These are phyloP conservation scores for Mortierella polycephala DNA, from an alignment of 371 early-diverging fungal genomes.

Conservation along the genomic window DNA sequence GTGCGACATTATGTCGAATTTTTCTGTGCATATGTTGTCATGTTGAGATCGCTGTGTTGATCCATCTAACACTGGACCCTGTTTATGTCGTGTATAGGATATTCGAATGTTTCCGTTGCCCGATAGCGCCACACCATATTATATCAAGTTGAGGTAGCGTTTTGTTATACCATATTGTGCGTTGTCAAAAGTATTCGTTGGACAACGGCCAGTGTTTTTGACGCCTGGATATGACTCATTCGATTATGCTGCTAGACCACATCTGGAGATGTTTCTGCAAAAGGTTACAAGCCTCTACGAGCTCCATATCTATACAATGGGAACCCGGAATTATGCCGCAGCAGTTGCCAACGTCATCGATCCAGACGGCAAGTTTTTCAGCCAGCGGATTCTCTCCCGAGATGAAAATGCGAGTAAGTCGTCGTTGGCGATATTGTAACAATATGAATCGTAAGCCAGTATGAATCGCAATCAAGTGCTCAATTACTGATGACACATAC, in stretches of 20 bases:
- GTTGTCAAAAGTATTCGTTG: too few relatives aligned
- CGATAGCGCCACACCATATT: conserved; percentile 75
- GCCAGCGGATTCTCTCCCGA: conserved; percentile 93
- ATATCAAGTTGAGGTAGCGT: conserved; percentile 80
- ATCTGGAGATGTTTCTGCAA: conserved; percentile 83
- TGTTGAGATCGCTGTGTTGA: not conserved
- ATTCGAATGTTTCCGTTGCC: conserved; percentile 82
- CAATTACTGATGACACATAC: not conserved
- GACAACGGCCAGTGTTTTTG: too few relatives aligned
- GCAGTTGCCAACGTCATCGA: conserved; percentile 93
- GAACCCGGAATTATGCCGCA: conserved; percentile 94
- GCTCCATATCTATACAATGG: conserved; percentile 99
- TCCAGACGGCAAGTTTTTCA: conserved; percentile 82
- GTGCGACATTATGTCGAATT: conserved; percentile 17
- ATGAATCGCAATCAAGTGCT: not conserved
- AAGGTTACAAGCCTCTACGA: conserved; percentile 82
- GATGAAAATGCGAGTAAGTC: conserved; percentile 92
- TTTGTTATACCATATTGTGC: not conserved
- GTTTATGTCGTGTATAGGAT: conserved; percentile 57
- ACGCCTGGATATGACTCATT: not conserved
- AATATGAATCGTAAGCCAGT: not conserved
- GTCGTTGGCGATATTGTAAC: not conserved
- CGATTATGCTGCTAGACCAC: conserved; percentile 66
- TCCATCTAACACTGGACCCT: not conserved
- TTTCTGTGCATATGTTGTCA: not conserved